Percentiles rank a stretch among this genome's conserved stretches.
Conservation (phyloP, 2,329 filamentous ascomycete species). For the Phaeophleospora eucalypticola region DNA sequence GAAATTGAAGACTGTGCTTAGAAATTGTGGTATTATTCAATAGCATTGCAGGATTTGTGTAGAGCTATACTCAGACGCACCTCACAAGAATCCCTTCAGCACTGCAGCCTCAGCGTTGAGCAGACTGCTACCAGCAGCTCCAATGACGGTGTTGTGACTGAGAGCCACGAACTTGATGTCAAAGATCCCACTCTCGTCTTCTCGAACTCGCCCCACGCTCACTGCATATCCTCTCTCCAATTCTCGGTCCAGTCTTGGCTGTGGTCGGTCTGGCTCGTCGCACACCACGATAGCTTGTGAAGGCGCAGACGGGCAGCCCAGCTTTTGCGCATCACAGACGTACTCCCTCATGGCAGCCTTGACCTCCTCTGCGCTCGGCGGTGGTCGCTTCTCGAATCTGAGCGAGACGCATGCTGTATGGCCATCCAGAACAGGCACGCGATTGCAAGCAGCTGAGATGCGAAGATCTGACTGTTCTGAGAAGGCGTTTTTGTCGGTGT, state of each 20-base stretch:
- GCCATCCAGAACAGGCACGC: conserved; percentile 90
- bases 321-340: conserved; percentile 70
- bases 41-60: no score
- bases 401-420: conserved; percentile 93
- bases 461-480: conserved; percentile 68
- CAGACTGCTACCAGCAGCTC: conserved; percentile 92
- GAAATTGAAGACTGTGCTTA: no score
- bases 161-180: conserved; percentile 93
- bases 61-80: no score
- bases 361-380: conserved; percentile 71
- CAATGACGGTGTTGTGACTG: conserved; percentile 89
- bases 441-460: conserved; percentile 84
- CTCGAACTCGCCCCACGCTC: conserved; percentile 79
- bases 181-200: conserved; percentile 84
- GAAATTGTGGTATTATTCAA: no score
- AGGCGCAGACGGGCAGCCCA: conserved; percentile 86
- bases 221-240: conserved; percentile 83
- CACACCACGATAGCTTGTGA: conserved; percentile 77
- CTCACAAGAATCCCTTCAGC: conserved; percentile 66
- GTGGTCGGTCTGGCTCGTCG: conserved; percentile 84
- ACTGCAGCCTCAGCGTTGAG: conserved; percentile 90
- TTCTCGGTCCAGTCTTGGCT: conserved; percentile 85
- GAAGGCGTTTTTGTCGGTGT: conserved; percentile 68
- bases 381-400: conserved; percentile 69
- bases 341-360: conserved; percentile 77